Evolutionary conservation across 2,329 filamentous ascomycete species (phyloP).

Genomic region (Diplodia mutila): DNA sequence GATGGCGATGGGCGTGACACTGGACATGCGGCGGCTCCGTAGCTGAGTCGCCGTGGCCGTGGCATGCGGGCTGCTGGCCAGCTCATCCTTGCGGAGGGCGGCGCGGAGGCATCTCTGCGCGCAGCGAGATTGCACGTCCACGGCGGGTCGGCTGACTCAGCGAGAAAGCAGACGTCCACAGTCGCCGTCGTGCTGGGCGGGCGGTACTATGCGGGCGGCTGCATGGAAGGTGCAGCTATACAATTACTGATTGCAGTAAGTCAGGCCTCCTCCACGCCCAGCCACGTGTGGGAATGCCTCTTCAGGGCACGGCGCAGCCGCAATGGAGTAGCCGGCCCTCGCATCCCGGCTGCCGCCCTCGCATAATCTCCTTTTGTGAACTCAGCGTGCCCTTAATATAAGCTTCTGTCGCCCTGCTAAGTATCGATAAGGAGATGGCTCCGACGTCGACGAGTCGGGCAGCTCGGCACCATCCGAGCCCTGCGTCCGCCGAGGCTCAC

Average conservation of each 20-base stretch:
- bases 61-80: slow-evolving; percentile 13
- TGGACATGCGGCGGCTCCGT: slow-evolving; percentile 19
- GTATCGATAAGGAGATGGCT: slow-evolving; percentile 23
- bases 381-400: slow-evolving; percentile 11
- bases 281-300: slow-evolving; percentile 14
- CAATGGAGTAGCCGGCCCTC: slow-evolving; percentile 6
- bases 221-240: slow-evolving; percentile 11
- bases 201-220: background rate
- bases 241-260: slow-evolving; percentile 16
- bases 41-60: slow-evolving; percentile 15
- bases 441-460: slow-evolving; percentile 13
- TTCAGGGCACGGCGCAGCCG: slow-evolving; percentile 13
- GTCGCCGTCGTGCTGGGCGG: background rate
- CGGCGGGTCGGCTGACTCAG: background rate
- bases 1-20: slow-evolving; percentile 20
- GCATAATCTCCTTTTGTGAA: slow-evolving; percentile 15
- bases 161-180: background rate
- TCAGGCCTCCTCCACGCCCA: slow-evolving; percentile 6
- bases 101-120: background rate
- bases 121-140: slow-evolving; percentile 3
- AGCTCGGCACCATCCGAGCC: slow-evolving; percentile 19
- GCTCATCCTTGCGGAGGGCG: slow-evolving; percentile 1
- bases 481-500: background rate
- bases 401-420: slow-evolving; percentile 17
- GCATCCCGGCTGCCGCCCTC: slow-evolving; percentile 3